phyloP scores from a whole-genome alignment of 306 rosid species.

The Acmispon strigosus region DNA sequence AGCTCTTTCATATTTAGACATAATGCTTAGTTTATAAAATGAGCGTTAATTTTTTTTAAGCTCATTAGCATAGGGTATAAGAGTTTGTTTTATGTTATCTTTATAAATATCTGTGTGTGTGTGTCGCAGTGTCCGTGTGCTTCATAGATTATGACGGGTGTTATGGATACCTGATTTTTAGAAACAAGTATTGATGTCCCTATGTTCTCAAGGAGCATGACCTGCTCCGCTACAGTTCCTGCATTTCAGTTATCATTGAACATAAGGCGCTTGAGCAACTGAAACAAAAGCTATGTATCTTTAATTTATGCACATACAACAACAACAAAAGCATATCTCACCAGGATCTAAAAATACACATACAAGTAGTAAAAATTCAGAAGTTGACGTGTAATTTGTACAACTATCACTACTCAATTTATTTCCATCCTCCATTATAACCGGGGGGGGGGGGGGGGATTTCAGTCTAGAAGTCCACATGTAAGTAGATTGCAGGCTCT shows the following conservation, averaged over 20 bases:
- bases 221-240: conserved; percentile 92
- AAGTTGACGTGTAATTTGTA: not conserved
- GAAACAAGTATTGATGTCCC: conserved; percentile 98
- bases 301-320: not conserved
- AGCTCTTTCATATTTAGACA: too few relatives aligned
- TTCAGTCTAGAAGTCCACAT: too few relatives aligned
- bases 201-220: conserved; percentile 92
- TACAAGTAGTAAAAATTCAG: not conserved
- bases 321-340: not conserved
- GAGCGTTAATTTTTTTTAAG: too few relatives aligned
- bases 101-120: too few relatives aligned
- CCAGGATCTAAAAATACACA: not conserved
- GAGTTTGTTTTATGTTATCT: too few relatives aligned
- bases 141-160: not conserved
- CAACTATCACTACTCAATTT: not conserved
- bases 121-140: too few relatives aligned
- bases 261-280: not conserved
- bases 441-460: too few relatives aligned
- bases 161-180: conserved; percentile 60
- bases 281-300: not conserved
- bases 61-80: too few relatives aligned
- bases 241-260: conserved; percentile 14
- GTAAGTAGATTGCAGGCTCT: too few relatives aligned
- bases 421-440: too few relatives aligned
- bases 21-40: too few relatives aligned